These are phyloP conservation scores for Salix exigua DNA, from an alignment of 345 rosid species.

Conservation along the genomic window DNA sequence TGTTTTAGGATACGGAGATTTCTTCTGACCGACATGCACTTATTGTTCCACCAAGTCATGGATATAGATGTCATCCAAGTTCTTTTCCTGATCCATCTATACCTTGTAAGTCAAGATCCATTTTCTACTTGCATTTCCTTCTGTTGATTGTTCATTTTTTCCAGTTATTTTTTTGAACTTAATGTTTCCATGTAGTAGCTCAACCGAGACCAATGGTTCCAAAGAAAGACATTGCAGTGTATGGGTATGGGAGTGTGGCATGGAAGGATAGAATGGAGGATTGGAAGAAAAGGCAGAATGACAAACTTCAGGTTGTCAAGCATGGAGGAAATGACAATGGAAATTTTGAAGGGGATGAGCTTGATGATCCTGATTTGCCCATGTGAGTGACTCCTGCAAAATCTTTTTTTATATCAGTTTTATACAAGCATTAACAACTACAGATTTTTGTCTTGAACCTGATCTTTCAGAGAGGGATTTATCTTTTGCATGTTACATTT, in stretches of 20 bases:
- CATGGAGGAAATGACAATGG: conserved; percentile 63
- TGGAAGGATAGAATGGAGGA: conserved; percentile 96
- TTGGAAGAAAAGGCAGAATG: conserved; percentile 81
- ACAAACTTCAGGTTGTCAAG: conserved; percentile 76
- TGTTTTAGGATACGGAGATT: conserved; percentile 66
- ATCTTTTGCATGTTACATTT: neutral
- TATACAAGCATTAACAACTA: neutral
- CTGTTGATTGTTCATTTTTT: neutral
- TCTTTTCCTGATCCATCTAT: conserved; percentile 61
- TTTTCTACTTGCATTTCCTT: neutral
- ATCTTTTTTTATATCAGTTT: neutral
- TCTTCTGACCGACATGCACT: conserved; percentile 89
- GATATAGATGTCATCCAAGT: conserved; percentile 67
- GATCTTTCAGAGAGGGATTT: neutral
- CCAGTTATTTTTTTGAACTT: conserved; percentile 5
- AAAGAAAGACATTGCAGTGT: conserved; percentile 74
- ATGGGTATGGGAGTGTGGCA: conserved; percentile 97
- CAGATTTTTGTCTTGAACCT: neutral
- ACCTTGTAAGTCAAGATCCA: conserved; percentile 52
- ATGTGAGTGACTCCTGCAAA: conserved; percentile 46
- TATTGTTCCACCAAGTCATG: conserved; percentile 75
- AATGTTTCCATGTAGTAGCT: conserved; percentile 39
- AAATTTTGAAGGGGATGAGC: conserved; percentile 50
- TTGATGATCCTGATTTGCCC: conserved; percentile 86
- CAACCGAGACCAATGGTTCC: conserved; percentile 94